A percentile compares a stretch with the other conserved stretches of the same genome.
phyloP scores from a whole-genome alignment of 805 yeast genomes.

The Nakazawaea holstii region DNA sequence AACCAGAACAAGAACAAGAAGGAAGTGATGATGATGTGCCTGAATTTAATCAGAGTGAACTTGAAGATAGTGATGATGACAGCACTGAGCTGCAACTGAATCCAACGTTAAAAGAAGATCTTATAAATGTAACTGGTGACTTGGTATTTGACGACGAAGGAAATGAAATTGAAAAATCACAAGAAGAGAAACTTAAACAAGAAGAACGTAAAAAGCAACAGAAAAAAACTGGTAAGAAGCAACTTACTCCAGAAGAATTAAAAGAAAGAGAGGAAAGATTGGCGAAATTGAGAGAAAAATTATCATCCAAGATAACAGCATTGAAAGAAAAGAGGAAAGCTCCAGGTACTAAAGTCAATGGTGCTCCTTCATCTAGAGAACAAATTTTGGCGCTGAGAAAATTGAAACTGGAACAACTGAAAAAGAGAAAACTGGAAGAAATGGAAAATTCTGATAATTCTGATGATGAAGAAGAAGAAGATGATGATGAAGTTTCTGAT shows the following conservation, averaged over 20 bases:
- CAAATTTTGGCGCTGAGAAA: constrained; percentile 67
- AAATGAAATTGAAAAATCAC: constrained; percentile 33
- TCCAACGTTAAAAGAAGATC: constrained; percentile 3
- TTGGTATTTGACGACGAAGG: constrained; percentile 73
- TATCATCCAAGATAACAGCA: constrained; percentile 64
- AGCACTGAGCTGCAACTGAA: constrained; percentile 20
- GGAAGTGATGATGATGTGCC: constrained; percentile 23
- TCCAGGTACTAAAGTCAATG: constrained; percentile 73
- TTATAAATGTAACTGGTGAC: constrained; percentile 16
- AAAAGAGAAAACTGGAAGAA: constrained; percentile 21
- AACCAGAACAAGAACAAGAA: constrained; percentile 19
- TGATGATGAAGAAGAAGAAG: constrained; percentile 35
- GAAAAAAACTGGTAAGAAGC: constrained; percentile 16
- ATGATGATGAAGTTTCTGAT: constrained; percentile 30
- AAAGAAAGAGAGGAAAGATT: constrained; percentile 47
- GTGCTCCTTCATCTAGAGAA: constrained; percentile 84
- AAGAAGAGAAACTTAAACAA: constrained; percentile 9
- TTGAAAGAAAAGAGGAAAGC: constrained; percentile 85
- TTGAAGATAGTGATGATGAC: constrained; percentile 12
- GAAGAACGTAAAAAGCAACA: constrained; percentile 7
- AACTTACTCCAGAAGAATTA: constrained; percentile 42
- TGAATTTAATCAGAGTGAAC: constrained; percentile 11
- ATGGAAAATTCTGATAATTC: constrained; percentile 26
- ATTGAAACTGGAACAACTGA: constrained; percentile 33
- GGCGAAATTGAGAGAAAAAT: constrained; percentile 67